Conservation (phyloP, 192 early-diverging fungal species). For the Mycoemilia scoparia region DNA sequence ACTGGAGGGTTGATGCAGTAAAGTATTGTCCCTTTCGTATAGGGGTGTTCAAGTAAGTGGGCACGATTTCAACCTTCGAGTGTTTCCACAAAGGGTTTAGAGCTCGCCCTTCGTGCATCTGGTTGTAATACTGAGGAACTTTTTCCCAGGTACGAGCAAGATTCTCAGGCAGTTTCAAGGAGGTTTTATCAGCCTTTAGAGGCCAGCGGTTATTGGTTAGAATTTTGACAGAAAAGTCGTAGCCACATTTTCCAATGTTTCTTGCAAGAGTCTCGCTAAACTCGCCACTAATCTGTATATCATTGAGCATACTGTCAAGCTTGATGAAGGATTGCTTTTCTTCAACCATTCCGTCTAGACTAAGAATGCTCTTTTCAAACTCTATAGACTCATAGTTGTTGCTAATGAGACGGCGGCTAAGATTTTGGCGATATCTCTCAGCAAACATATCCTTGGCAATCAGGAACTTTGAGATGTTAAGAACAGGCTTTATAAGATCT, state of each 20-base stretch:
- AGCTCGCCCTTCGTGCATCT: slow-evolving; percentile 75
- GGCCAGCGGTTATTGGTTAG: slow-evolving; percentile 84
- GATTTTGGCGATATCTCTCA: slow-evolving; percentile 84
- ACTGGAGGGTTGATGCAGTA: slow-evolving; percentile 71
- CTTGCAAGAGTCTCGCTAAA: slow-evolving; percentile 61
- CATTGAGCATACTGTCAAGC: slow-evolving; percentile 89
- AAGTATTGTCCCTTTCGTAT: slow-evolving; percentile 39
- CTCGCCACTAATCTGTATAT: slow-evolving; percentile 81
- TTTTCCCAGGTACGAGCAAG: slow-evolving; percentile 68
- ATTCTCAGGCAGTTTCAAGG: slow-evolving; percentile 76
- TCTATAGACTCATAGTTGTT: slow-evolving; percentile 77
- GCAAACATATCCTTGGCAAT: slow-evolving; percentile 98
- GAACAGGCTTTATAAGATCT: slow-evolving; percentile 32
- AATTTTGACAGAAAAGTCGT: slow-evolving; percentile 78
- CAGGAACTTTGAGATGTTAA: slow-evolving; percentile 91
- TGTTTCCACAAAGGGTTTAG: slow-evolving; percentile 91
- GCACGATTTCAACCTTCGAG: slow-evolving; percentile 77
- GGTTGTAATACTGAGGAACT: slow-evolving; percentile 75
- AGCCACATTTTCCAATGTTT: too few species aligned
- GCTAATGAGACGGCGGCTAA: slow-evolving; percentile 86
- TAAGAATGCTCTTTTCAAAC: slow-evolving; percentile 87
- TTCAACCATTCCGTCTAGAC: too few species aligned
- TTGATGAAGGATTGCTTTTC: too few species aligned
- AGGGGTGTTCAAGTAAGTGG: slow-evolving; percentile 50
- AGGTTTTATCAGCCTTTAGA: slow-evolving; percentile 50